Base-by-base conservation (phyloP, 805 yeast genomes). In the Pichia insulana region DNA sequence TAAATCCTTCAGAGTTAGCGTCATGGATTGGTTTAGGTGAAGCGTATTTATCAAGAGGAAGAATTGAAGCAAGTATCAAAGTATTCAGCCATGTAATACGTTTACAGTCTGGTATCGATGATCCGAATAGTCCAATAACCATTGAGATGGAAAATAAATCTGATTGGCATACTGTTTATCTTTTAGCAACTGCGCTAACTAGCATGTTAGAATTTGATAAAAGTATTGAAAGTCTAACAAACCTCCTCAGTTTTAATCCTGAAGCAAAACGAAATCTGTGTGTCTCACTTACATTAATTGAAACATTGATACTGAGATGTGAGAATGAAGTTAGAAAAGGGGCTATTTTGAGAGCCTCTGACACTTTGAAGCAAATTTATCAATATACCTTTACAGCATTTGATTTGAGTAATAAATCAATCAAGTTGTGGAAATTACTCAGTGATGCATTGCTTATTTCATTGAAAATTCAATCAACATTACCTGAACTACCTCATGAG, bases 21-120 rank as follows among this genome's bases (percentile, higher is more conserved):
- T 81, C 95, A 2, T 90, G 97, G 97, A 68, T 83, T 25, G 96
- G 96, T 1, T 66, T 92, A n/a, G 98, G 98, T n/a, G 97, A 92
- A 58, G 90, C 96, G 0, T 92, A 92, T 59, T 68, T 73, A 42
- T 74, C 78, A 20, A 77, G 92, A 59, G 98, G 98, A 2, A 71
- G 96, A 47, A 66, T 81, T 35, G 89, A 85, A 43, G 95, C 97
- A 2, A 86, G 96, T 0, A 68, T 74, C 9, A 88, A 84, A 59
- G 97, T 92, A 1, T 83, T 88, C 52, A 68, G 67, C 26, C 78
- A 78, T 44, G 86, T 89, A 0, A 54, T 76, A 36, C 69, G 69
- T 31, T 50, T 82, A 6, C 73, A 75, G 27, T 70, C 74, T 0
- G 61, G 63, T 1, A n/a, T 36, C 15, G 31, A 27, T 1, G 32